These are phyloP conservation scores for Parathielavia appendiculata DNA, from an alignment of 495 filamentous ascomycete genomes.

Conservation along the genomic window DNA sequence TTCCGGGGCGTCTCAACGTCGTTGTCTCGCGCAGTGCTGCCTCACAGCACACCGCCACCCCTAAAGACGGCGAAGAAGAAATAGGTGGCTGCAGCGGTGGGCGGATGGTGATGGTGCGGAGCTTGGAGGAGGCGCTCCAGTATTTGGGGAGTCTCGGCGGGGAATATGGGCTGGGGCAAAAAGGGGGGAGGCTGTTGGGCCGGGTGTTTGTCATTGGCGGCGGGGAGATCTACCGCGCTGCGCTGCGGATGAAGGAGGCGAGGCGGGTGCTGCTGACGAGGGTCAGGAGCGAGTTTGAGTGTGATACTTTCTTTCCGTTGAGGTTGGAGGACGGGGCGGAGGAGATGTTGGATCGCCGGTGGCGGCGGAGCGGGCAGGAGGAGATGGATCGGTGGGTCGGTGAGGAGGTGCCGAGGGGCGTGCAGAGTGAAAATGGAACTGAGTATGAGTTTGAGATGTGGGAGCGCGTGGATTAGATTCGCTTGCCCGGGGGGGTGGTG, in stretches of 20 bases:
- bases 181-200: constrained; percentile 28
- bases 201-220: constrained; percentile 89
- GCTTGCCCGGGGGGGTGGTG: too few species aligned
- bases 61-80: too few species aligned
- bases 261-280: constrained; percentile 59
- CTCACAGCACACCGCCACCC: too few species aligned
- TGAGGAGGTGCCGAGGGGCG: constrained; percentile 49
- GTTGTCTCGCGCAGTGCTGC: constrained; percentile 56
- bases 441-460: constrained; percentile 63
- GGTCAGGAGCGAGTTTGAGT: constrained; percentile 64
- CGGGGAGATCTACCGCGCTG: constrained; percentile 71
- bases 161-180: too few species aligned
- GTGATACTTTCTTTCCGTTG: constrained; percentile 81
- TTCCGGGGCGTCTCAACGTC: constrained; percentile 71
- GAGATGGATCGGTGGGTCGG: constrained; percentile 54
- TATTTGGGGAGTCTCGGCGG: constrained; percentile 22
- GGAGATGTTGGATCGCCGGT: too few species aligned
- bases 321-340: constrained; percentile 36
- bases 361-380: constrained; percentile 33
- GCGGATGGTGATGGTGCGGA: constrained; percentile 30
- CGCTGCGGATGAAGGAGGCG: constrained; percentile 49
- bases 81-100: too few species aligned
- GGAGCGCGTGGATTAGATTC: constrained; percentile 39
- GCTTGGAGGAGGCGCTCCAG: constrained; percentile 55
- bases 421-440: constrained; percentile 53